phyloP scores from a whole-genome alignment of 805 yeast species.

The Schizosaccharomyces octosporus region DNA sequence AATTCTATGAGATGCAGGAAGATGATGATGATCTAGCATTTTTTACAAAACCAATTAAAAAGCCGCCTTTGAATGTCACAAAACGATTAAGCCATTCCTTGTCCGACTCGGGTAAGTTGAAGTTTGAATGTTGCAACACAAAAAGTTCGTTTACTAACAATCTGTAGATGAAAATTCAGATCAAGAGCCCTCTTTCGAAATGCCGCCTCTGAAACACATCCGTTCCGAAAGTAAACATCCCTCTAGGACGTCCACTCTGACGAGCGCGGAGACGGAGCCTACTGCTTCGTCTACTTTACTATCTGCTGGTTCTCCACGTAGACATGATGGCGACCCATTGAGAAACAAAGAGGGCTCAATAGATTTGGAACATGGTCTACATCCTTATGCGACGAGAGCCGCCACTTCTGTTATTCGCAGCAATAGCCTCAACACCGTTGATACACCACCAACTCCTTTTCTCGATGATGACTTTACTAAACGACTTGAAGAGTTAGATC shows the following conservation, averaged over 20 bases:
- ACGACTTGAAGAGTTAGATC: neutral
- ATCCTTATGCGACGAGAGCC: too few relatives aligned
- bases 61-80: neutral
- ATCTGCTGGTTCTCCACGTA: too few relatives aligned
- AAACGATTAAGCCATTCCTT: neutral
- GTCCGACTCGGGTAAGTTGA: neutral
- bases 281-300: too few relatives aligned
- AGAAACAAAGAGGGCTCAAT: too few relatives aligned
- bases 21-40: neutral
- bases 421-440: neutral
- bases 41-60: neutral
- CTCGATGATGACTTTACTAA: neutral
- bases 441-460: neutral
- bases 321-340: too few relatives aligned
- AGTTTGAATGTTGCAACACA: neutral
- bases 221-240: too few relatives aligned
- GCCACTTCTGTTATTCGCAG: neutral
- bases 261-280: too few relatives aligned
- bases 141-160: neutral
- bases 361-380: too few relatives aligned
- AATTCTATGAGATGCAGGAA: neutral
- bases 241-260: too few relatives aligned
- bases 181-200: too few relatives aligned
- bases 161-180: too few relatives aligned
- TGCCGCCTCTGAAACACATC: too few relatives aligned